Percentiles rank a stretch among this genome's conserved stretches.
These are phyloP conservation scores for Cicer bijugum DNA, from an alignment of 306 rosid genomes.

Conservation along the genomic window DNA sequence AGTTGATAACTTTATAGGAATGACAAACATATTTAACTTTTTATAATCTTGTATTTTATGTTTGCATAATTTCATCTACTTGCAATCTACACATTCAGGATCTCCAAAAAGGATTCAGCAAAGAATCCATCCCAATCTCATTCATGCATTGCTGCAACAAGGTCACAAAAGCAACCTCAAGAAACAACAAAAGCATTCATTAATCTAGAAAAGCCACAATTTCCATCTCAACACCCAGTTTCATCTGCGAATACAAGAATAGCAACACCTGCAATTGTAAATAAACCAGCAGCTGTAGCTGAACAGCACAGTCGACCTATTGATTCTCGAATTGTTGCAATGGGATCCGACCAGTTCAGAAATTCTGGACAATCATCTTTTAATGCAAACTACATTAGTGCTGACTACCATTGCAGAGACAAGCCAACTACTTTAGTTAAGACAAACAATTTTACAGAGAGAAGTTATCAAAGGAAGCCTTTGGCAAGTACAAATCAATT, in stretches of 20 bases:
- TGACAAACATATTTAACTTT: too few relatives aligned
- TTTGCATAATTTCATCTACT: slow-evolving; percentile 11
- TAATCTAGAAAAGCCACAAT: slow-evolving; percentile 35
- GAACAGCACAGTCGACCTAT: not conserved
- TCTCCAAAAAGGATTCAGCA: slow-evolving; percentile 49
- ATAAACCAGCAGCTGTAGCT: slow-evolving; percentile 25
- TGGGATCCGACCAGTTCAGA: slow-evolving; percentile 4
- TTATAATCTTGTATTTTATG: not conserved
- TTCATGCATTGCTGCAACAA: slow-evolving; percentile 28
- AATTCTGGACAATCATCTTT: slow-evolving; percentile 28
- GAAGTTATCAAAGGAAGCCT: slow-evolving; percentile 46
- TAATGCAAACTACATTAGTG: slow-evolving; percentile 15
- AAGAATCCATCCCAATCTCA: slow-evolving; percentile 49
- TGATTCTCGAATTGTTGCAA: not conserved
- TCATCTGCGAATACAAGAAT: not conserved
- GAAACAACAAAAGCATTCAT: slow-evolving; percentile 10
- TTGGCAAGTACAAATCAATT: slow-evolving; percentile 39
- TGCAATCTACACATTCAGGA: slow-evolving; percentile 54
- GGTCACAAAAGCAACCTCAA: slow-evolving; percentile 37
- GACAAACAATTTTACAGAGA: slow-evolving; percentile 29
- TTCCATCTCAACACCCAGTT: slow-evolving; percentile 37
- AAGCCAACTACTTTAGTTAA: not conserved
- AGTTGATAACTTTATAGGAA: too few relatives aligned
- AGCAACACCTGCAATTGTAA: slow-evolving; percentile 7
- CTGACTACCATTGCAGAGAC: slow-evolving; percentile 29